These are phyloP conservation scores for Acanthamoeba healyi DNA, from an alignment of 208 protist species.

Conservation along the genomic window DNA sequence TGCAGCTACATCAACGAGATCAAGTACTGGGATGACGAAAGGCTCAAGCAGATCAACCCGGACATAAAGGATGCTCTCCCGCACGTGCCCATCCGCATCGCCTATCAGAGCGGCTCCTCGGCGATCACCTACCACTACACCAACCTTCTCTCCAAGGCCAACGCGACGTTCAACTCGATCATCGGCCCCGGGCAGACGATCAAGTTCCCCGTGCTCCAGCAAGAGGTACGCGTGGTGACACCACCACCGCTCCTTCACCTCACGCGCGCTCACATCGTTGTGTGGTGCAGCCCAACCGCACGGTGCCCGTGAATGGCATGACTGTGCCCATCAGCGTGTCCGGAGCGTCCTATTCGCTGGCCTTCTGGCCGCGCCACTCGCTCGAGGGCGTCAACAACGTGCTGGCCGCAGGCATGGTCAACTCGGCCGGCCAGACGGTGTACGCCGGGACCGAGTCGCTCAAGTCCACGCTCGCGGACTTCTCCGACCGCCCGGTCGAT, in stretches of 20 bases:
- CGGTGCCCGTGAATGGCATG: neutral
- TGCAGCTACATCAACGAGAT: constrained; percentile 4
- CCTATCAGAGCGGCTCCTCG: constrained; percentile 42
- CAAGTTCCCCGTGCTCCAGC: constrained; percentile 35
- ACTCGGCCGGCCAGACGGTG: neutral
- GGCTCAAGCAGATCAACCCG: constrained; percentile 14
- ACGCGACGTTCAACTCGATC: constrained; percentile 22
- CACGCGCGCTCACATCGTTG: too few species aligned
- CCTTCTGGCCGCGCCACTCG: constrained; percentile 26
- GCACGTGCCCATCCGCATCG: constrained; percentile 56
- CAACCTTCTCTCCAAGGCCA: neutral
- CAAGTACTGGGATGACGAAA: constrained; percentile 55
- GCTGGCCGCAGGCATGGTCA: neutral
- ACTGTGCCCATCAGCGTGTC: constrained; percentile 1
- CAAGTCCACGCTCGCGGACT: neutral
- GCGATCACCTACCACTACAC: constrained; percentile 28
- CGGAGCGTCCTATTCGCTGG: neutral
- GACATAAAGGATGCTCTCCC: neutral
- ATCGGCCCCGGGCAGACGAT: neutral
- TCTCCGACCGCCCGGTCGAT: neutral
- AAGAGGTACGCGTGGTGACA: neutral
- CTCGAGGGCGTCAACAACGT: constrained; percentile 24
- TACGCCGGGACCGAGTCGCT: neutral
- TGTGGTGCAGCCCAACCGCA: neutral
- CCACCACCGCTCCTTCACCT: constrained; percentile 42